Percentiles rank a stretch among this genome's conserved stretches.
These are phyloP conservation scores for Neurospora tetraspora DNA, from an alignment of 495 filamentous ascomycete genomes.

Conservation along the genomic window DNA sequence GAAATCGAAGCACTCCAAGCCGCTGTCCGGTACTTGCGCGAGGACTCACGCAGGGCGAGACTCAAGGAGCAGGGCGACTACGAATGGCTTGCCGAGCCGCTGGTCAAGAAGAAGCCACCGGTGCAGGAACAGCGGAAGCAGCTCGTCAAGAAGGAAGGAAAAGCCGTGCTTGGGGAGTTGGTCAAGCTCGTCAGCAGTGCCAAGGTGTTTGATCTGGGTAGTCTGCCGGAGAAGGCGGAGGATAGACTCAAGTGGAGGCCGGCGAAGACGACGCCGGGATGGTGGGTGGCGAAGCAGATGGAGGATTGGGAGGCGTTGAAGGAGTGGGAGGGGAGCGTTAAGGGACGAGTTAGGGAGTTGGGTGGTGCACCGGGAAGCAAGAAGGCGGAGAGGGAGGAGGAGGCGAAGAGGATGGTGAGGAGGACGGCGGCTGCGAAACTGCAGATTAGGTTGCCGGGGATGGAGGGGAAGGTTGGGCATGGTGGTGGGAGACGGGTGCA, in stretches of 20 bases:
- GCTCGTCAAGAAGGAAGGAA: constrained; percentile 54
- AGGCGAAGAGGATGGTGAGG: constrained; percentile 19
- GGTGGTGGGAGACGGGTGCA: constrained; percentile 23
- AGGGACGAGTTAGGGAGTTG: constrained; percentile 27
- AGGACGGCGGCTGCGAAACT: constrained; percentile 35
- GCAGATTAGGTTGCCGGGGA: constrained; percentile 34
- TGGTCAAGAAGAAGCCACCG: constrained; percentile 38
- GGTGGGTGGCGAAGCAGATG: constrained; percentile 30
- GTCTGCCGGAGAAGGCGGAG: constrained; percentile 38
- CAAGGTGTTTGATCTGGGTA: constrained; percentile 44
- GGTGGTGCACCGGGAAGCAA: constrained; percentile 8
- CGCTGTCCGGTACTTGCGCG: constrained; percentile 67
- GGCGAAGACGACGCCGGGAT: constrained; percentile 34
- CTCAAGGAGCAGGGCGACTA: constrained; percentile 49
- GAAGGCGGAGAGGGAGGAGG: neutral
- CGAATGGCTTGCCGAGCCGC: constrained; percentile 58
- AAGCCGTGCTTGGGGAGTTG: constrained; percentile 61
- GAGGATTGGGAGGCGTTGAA: constrained; percentile 35
- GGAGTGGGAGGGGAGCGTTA: constrained; percentile 28
- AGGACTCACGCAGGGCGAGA: constrained; percentile 62
- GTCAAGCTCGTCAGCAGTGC: constrained; percentile 55
- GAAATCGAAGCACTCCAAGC: constrained; percentile 63
- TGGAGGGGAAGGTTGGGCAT: constrained; percentile 22
- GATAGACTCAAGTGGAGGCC: constrained; percentile 42
- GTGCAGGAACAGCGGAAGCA: constrained; percentile 46